A percentile compares a stretch with the other conserved stretches of the same genome.
These are phyloP conservation scores for Myriosclerotinia curreyana DNA, from an alignment of 2,329 filamentous ascomycete genomes.

Conservation along the genomic window DNA sequence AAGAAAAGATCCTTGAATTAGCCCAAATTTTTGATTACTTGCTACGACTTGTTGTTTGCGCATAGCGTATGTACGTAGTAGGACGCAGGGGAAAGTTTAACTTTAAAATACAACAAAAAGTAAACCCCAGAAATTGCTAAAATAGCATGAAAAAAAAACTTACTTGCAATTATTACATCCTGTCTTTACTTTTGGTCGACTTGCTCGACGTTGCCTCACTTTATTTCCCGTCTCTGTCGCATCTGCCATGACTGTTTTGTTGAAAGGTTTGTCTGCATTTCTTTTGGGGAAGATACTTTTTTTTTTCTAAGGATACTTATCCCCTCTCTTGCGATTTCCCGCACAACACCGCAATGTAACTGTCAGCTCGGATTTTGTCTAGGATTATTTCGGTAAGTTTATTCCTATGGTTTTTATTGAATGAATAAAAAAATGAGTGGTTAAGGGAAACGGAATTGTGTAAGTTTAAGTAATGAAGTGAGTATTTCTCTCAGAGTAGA, in stretches of 20 bases:
- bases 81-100: constrained; percentile 17
- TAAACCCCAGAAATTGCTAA: constrained; percentile 11
- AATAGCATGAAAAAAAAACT: constrained; percentile 36
- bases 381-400: background rate
- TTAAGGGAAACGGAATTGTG: background rate
- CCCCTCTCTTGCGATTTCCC: constrained; percentile 3
- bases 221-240: background rate
- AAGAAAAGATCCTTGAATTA: constrained; percentile 17
- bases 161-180: constrained; percentile 68
- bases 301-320: constrained; percentile 1
- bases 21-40: background rate
- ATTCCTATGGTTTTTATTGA: background rate
- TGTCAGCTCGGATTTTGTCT: background rate
- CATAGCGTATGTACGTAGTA: background rate
- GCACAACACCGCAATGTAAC: constrained; percentile 6
- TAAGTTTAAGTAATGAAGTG: background rate
- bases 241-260: constrained; percentile 21
- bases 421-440: background rate
- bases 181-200: constrained; percentile 57
- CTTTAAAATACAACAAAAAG: background rate
- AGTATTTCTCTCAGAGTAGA: background rate
- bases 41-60: background rate
- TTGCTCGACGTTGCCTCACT: constrained; percentile 32
- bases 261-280: constrained; percentile 13
- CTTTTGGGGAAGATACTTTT: background rate